Base-by-base conservation (phyloP, 306 rosid species). In the Lupinus albus region DNA sequence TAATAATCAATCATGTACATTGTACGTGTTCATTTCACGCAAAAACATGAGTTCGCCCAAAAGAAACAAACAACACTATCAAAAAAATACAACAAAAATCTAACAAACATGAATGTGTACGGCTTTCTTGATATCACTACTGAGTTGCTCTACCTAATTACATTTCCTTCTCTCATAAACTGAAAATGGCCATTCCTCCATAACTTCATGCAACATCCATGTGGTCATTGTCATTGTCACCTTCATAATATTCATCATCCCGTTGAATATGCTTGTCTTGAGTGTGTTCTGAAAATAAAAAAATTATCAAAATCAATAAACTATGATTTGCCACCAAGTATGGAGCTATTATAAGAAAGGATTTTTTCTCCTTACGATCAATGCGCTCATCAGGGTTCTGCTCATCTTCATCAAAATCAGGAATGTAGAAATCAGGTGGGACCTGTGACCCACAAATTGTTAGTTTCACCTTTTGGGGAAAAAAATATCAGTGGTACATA, bases 331-430 rank as follows among this genome's bases (percentile, higher is more conserved):
- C 11, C 48, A 28, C 30, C 5, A 44, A 4, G 47, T 25, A 54
- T 18, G 49, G 55, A 36, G 51, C 38, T 32, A 55, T n/a, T n/a
- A 61, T 12, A 18, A 32, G 53, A 36, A 46, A 60, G n/a, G 11
- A 33, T 15, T 38, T n/a, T 62, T 57, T 53, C 65, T 48, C 57
- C 98, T 89, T 84, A 93, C 98, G 94, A 81, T 86, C 86, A 68
- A 83, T 74, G 56, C 98, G 98, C 80, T 88, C 96, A 79, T 93
- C 98, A 14, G 98, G 97, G 80, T 90, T 90, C 70, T 84, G 97
- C 84, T 78, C 89, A 72, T 93, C 97, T 82, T 93, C 98, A 53
- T 93, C 88, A 6, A 88, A 79, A 61, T 93, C 98, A 7, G 98
- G 98, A 82, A 93, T 83, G 78, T 86, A 90, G 71, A 93, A 83